phyloP scores from a whole-genome alignment of 306 rosid species.

The Astragalus glycyphyllos region DNA sequence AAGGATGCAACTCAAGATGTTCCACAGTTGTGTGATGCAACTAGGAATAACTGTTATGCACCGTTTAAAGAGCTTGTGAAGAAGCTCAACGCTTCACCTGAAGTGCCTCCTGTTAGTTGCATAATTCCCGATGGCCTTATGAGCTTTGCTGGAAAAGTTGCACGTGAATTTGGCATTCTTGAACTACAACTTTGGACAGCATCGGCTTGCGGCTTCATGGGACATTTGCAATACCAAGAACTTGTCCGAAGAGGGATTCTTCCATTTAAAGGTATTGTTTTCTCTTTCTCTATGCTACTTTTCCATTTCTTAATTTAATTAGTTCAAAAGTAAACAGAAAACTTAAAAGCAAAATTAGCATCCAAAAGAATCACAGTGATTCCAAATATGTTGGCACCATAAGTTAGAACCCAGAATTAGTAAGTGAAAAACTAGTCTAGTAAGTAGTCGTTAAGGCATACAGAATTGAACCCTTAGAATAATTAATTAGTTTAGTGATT shows the following conservation, averaged over 20 bases:
- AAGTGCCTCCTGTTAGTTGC: not conserved
- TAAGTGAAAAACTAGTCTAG: too few species aligned
- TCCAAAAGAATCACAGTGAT: too few species aligned
- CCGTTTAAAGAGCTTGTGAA: constrained; percentile 24
- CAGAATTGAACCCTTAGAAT: too few species aligned
- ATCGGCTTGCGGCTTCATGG: constrained; percentile 27
- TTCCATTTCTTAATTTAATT: too few species aligned
- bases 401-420: too few species aligned
- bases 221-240: constrained; percentile 28
- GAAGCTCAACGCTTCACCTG: constrained; percentile 7
- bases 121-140: constrained; percentile 18
- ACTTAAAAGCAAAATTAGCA: too few species aligned
- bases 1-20: constrained; percentile 33
- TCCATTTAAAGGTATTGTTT: constrained; percentile 36
- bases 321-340: too few species aligned
- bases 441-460: too few species aligned
- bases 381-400: too few species aligned
- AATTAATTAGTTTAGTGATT: too few species aligned
- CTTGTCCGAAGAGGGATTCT: constrained; percentile 26
- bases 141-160: constrained; percentile 32
- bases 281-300: too few species aligned
- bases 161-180: constrained; percentile 1
- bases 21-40: constrained; percentile 15
- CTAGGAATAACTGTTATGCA: constrained; percentile 3
- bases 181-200: constrained; percentile 31